Base-by-base conservation (phyloP, 768 basidiomycete genomes). In the Daedaleopsis sinensis region DNA sequence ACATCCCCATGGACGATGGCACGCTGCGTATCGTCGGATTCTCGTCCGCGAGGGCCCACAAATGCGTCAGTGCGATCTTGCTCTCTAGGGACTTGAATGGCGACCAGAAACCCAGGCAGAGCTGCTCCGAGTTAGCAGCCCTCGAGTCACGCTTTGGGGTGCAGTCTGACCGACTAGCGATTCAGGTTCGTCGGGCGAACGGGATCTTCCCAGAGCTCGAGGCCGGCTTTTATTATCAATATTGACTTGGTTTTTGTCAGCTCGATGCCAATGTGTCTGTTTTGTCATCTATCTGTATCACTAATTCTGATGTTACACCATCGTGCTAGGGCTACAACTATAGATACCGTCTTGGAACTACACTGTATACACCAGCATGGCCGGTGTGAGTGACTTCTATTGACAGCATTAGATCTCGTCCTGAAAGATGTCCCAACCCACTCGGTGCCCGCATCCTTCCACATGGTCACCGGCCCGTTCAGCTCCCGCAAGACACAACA, bases 401-500 rank as follows among this genome's bases (percentile, higher is more conserved):
- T 42, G 27, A 21, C 11, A 37, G 35, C 49, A 43, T 65, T 52
- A 67, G 6, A 72, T 54, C 23, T 65, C 66, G 64, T 80, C 79
- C 57, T 66, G 66, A 73, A 72, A 78, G 8, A 74, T 64, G n/a
- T 66, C 55, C 65, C 73, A 68, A 19, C 69, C 76, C 53, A 67
- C 57, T n/a, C 58, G 65, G 64, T 81, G 81, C 8, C 74, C 74
- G 54, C 82, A 82, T 8, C 74, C 72, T 7, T 72, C 68, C 27
- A 64, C 55, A 62, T 82, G 81, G 9, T 58, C 50, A 44, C 48
- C 70, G 38, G 63, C 61, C 19, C 61, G 59, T 18, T 42, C 61
- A 23, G 68, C 56, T 2, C 79, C 81, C 2, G 75, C 79, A 27
- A 82, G 71, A 63, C 80, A 82, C 48, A 82, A 50, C 9, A 72